Evolutionary conservation across 495 filamentous ascomycete genomes (phyloP), one percentile per base, ranked within the genome.

Genomic region (Penicillium diatomitis): DNA sequence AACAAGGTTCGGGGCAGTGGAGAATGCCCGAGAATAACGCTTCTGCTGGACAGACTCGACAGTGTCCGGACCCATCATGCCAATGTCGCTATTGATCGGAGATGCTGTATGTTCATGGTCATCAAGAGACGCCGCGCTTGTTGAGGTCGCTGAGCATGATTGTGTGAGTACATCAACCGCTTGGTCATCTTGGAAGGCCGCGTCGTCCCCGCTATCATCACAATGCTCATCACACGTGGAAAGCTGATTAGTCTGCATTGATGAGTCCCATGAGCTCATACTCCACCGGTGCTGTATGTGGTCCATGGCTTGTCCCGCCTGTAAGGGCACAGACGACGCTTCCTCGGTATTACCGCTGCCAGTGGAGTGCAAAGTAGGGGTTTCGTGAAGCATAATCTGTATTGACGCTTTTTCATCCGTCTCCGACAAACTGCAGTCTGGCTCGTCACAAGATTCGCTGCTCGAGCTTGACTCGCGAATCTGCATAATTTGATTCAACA

Each of bases 361-460:
- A 8, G 53, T 49, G 28, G 62, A 55, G 29, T 71, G 63, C 36
- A 68, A 61, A 10, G 70, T 67, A 27, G 72, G 57, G 4, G 72
- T 66, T 34, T 72, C 67, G 33, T 68, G 65, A 42, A 81, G 64
- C 77, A 84, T 79, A 37, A 83, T 82, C 31, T 76, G 73, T 32
- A 84, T 80, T 1, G 81, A 82, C 50, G 77, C 79, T 51, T 72
- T 68, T 40, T 80, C 76, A 36, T 79, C 74, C 33, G 50, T 65
- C 11, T 74, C 75, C 2, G 72, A 77, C 31, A 79, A 73, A 38
- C 73, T 74, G 49, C 68, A 66, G 35, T 81, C 77, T 5, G 70
- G 65, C 50, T 73, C 70, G 10, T 76, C 74, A 32, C 70, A 76
- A n/a, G 71, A 72, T 12, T 70, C 65, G 44, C 57, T 67, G 49